phyloP scores from a whole-genome alignment of 805 yeast genomes.

The Candida wancherniae region DNA sequence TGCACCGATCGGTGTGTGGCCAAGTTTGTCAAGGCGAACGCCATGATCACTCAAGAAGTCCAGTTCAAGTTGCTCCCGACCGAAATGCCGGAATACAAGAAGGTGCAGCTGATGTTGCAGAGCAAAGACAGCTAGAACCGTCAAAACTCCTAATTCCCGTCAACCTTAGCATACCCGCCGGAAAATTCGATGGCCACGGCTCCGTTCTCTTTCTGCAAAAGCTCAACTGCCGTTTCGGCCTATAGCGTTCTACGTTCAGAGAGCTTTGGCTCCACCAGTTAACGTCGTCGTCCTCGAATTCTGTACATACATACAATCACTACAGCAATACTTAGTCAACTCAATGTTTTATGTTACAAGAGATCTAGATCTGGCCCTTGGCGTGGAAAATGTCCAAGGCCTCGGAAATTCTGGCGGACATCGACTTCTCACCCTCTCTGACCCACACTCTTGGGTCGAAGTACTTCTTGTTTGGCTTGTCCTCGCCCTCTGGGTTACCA shows the following conservation, averaged over 20 bases:
- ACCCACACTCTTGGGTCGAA: slow-evolving; percentile 99
- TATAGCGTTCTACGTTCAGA: too few species aligned
- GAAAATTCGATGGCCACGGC: too few species aligned
- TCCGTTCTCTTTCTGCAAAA: too few species aligned
- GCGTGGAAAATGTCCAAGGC: slow-evolving; percentile 87
- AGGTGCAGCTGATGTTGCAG: slow-evolving; percentile 13
- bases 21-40: slow-evolving; percentile 74
- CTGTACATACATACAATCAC: too few species aligned
- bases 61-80: slow-evolving; percentile 19
- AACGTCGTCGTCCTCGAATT: too few species aligned
- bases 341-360: too few species aligned
- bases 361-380: slow-evolving; percentile 45
- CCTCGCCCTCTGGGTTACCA: slow-evolving; percentile 99
- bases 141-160: too few species aligned
- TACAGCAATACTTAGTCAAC: too few species aligned
- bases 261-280: too few species aligned
- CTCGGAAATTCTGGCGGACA: slow-evolving; percentile 78
- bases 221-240: too few species aligned
- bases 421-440: slow-evolving; percentile 99
- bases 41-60: slow-evolving; percentile 53
- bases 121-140: slow-evolving; percentile 1
- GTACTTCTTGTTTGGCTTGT: slow-evolving; percentile 99
- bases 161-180: too few species aligned
- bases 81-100: slow-evolving; percentile 40
- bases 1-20: slow-evolving; percentile 85